These are phyloP conservation scores for Saitozyma podzolica DNA, from an alignment of 768 basidiomycete species.

Conservation along the genomic window DNA sequence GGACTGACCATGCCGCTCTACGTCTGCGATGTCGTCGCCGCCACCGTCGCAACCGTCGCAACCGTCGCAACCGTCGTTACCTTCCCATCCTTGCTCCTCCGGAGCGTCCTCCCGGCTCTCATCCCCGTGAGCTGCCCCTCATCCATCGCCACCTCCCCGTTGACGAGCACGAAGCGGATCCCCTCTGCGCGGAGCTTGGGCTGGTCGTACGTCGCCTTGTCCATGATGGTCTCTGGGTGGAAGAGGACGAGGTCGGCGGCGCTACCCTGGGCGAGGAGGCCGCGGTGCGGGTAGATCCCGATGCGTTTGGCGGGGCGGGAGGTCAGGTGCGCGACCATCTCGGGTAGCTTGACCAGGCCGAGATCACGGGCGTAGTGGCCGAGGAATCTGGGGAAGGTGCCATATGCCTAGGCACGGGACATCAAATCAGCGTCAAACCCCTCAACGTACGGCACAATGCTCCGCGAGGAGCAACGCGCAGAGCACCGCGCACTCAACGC, in stretches of 20 bases:
- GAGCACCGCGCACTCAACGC: too few species aligned
- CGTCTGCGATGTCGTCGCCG: too few species aligned
- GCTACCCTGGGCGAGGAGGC: conserved; percentile 35
- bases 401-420: conserved; percentile 28
- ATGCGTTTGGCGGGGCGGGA: conserved; percentile 46
- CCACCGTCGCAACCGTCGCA: neutral
- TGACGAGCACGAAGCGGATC: conserved; percentile 47
- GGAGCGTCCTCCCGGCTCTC: conserved; percentile 31
- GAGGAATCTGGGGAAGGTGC: conserved; percentile 43
- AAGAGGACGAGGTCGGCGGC: conserved; percentile 49
- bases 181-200: conserved; percentile 35
- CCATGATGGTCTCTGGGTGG: conserved; percentile 37
- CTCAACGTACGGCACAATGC: too few species aligned
- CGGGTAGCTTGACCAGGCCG: conserved; percentile 22
- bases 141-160: conserved; percentile 43
- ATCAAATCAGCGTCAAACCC: neutral
- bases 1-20: too few species aligned
- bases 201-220: conserved; percentile 39
- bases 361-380: conserved; percentile 46
- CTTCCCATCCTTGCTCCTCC: conserved; percentile 30
- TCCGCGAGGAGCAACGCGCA: too few species aligned
- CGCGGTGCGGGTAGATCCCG: conserved; percentile 42
- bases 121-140: conserved; percentile 32
- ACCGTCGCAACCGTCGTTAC: neutral
- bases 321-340: conserved; percentile 48